Percentiles rank a stretch among this genome's conserved stretches.
Evolutionary conservation across 192 early-diverging fungal species (phyloP).

Genomic region (Entomortierella beljakovae): DNA sequence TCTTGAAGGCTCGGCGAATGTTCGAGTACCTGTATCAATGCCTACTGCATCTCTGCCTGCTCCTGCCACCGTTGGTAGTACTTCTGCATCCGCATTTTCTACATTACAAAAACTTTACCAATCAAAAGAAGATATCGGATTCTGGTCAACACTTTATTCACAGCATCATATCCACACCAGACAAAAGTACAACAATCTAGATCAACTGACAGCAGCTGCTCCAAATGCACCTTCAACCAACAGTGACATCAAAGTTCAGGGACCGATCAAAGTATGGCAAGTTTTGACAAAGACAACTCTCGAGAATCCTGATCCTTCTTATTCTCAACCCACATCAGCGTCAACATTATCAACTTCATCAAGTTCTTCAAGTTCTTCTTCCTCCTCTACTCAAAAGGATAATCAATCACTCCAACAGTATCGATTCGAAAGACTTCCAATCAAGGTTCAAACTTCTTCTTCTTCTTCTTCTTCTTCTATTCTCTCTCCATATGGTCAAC

Average conservation of each 20-base stretch:
- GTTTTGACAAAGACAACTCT: constrained; percentile 27
- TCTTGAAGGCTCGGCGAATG: not conserved
- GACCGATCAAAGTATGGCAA: constrained; percentile 29
- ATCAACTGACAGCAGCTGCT: not conserved
- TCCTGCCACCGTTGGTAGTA: not conserved
- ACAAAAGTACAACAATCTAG: constrained; percentile 8
- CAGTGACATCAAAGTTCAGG: not conserved
- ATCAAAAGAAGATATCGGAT: constrained; percentile 18
- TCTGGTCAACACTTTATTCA: constrained; percentile 34
- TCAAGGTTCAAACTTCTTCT: constrained; percentile 25
- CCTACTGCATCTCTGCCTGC: not conserved
- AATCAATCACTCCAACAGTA: not conserved
- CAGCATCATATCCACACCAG: constrained; percentile 30
- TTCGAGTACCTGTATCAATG: not conserved
- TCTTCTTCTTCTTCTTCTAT: constrained; percentile 12
- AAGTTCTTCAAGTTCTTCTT: too few relatives aligned
- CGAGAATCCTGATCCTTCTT: not conserved
- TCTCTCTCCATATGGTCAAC: constrained; percentile 15
- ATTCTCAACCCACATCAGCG: not conserved
- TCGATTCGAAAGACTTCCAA: constrained; percentile 35
- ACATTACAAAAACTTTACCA: constrained; percentile 20
- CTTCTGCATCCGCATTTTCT: constrained; percentile 8
- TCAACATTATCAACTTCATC: constrained; percentile 7
- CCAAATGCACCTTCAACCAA: not conserved
- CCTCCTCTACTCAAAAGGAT: not conserved